Evolutionary conservation across 2,329 filamentous ascomycete species (phyloP).

Genomic region (Botryotinia narcissicola): DNA sequence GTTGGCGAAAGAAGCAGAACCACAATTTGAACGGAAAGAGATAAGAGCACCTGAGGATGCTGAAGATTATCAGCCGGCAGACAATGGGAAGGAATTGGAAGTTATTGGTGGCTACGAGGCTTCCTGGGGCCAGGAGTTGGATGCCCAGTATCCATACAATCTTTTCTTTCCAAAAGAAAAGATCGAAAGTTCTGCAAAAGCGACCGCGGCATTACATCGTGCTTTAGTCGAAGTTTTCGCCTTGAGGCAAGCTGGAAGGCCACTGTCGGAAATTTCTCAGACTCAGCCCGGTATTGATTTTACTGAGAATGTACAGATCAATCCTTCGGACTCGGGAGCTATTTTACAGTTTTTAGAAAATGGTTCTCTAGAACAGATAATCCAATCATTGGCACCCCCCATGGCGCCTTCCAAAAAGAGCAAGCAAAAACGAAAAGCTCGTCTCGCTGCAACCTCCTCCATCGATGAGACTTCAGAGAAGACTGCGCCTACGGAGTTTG

Average conservation of each 20-base stretch:
- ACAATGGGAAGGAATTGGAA: constrained; percentile 52
- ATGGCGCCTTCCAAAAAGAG: constrained; percentile 7
- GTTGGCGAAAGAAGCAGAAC: constrained; percentile 29
- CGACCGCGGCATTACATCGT: constrained; percentile 49
- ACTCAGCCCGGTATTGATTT: constrained; percentile 24
- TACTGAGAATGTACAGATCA: constrained; percentile 34
- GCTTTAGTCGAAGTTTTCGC: constrained; percentile 56
- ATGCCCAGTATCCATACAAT: constrained; percentile 41
- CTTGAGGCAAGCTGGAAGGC: constrained; percentile 45
- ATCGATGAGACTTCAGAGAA: constrained; percentile 27
- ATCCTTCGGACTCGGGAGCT: constrained; percentile 26
- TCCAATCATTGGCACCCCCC: constrained; percentile 22
- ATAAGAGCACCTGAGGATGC: constrained; percentile 22
- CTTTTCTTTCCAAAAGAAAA: constrained; percentile 43
- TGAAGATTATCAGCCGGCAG: constrained; percentile 45
- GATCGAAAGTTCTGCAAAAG: constrained; percentile 38
- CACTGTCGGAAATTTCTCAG: constrained; percentile 28
- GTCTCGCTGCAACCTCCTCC: constrained; percentile 12
- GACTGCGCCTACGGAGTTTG: constrained; percentile 32
- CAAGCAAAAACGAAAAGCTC: constrained; percentile 16
- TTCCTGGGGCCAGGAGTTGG: constrained; percentile 42
- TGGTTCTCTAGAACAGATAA: constrained; percentile 24
- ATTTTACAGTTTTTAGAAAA: constrained; percentile 29
- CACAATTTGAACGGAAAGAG: constrained; percentile 17
- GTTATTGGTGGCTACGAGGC: constrained; percentile 50